These are phyloP conservation scores for Irpex lacteus DNA, from an alignment of 1,284 basidiomycete species.

Conservation along the genomic window DNA sequence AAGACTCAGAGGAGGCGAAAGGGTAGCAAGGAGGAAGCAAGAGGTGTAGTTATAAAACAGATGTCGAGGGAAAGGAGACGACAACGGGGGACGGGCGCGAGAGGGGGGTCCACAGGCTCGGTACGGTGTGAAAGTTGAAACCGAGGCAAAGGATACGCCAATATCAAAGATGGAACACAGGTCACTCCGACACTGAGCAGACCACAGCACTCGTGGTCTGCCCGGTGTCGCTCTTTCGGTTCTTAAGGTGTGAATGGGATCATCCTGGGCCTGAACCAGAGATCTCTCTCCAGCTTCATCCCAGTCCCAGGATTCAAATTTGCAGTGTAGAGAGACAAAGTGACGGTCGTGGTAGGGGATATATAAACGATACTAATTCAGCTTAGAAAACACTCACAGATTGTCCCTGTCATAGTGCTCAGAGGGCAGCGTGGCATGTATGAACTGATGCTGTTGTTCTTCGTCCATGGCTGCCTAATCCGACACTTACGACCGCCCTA, in stretches of 20 bases:
- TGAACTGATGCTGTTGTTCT: slow-evolving; percentile 29
- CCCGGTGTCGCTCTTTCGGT: slow-evolving; percentile 1
- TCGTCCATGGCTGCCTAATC: slow-evolving; percentile 26
- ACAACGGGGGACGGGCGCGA: slow-evolving; percentile 16
- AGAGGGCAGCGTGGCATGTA: slow-evolving; percentile 28
- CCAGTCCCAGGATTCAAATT: slow-evolving; percentile 1
- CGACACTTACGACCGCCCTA: neutral
- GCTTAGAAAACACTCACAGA: slow-evolving; percentile 26
- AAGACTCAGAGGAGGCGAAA: neutral
- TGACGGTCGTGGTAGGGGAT: neutral
- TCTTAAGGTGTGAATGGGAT: neutral
- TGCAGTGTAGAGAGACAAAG: slow-evolving; percentile 9
- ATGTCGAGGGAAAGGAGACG: slow-evolving; percentile 1
- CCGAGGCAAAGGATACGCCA: neutral
- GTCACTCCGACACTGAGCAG: neutral
- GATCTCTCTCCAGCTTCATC: neutral
- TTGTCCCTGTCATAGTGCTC: slow-evolving; percentile 31
- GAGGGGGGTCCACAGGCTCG: slow-evolving; percentile 20
- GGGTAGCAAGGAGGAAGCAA: neutral
- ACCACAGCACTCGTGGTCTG: neutral
- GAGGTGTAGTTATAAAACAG: neutral
- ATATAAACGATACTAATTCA: neutral
- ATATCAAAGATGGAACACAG: neutral
- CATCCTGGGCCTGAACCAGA: neutral
- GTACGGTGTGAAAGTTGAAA: slow-evolving; percentile 4